phyloP scores from a whole-genome alignment of 257 asterid species.

The Solanum boliviense region DNA sequence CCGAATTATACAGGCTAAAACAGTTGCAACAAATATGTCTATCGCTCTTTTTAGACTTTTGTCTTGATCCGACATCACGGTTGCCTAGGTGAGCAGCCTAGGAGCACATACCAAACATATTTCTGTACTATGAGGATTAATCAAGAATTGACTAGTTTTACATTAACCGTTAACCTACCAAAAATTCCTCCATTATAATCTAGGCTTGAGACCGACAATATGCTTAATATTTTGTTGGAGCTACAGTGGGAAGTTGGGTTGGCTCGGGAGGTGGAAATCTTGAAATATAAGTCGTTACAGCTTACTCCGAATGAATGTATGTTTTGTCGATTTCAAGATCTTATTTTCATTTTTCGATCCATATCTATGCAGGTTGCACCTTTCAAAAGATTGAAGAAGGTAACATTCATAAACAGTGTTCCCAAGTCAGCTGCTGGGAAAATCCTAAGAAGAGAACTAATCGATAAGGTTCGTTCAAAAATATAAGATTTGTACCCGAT shows the following conservation, averaged over 20 bases:
- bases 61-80: not conserved
- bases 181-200: not conserved
- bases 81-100: not conserved
- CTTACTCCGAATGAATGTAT: not conserved
- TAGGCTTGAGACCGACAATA: not conserved
- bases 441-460: constrained; percentile 77
- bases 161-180: not conserved
- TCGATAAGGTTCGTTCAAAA: constrained; percentile 61
- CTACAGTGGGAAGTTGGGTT: not conserved
- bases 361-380: constrained; percentile 65
- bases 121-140: not conserved
- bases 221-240: not conserved
- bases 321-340: not conserved
- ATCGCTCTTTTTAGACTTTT: not conserved
- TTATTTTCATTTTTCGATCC: not conserved
- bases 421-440: constrained; percentile 92
- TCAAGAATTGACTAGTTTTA: not conserved
- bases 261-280: not conserved
- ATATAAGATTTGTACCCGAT: constrained; percentile 7
- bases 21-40: not conserved
- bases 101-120: not conserved
- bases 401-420: constrained; percentile 58
- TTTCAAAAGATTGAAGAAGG: constrained; percentile 57
- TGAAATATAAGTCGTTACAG: not conserved
- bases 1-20: not conserved